These are phyloP conservation scores for Curvularia spicifera DNA, from an alignment of 2,329 filamentous ascomycete genomes.

Conservation along the genomic window DNA sequence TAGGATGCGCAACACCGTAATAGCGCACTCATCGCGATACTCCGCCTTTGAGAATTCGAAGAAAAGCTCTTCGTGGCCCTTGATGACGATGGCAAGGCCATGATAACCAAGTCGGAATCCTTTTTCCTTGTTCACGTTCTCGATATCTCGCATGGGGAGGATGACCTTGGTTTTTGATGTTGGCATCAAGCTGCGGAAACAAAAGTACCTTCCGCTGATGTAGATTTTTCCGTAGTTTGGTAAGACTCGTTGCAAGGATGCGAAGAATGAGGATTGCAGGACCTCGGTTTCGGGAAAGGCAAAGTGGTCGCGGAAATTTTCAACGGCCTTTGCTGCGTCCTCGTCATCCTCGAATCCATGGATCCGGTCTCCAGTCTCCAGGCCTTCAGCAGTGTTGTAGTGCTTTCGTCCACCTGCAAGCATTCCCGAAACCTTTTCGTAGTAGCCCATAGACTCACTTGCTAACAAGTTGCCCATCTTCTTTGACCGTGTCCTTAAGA, in stretches of 20 bases:
- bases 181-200: constrained; percentile 88
- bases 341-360: constrained; percentile 64
- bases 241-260: constrained; percentile 86
- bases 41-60: constrained; percentile 87
- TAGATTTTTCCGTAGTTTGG: constrained; percentile 97
- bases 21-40: constrained; percentile 84
- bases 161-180: constrained; percentile 92
- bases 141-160: constrained; percentile 85
- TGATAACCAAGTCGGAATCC: constrained; percentile 92
- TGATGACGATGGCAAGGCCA: constrained; percentile 89
- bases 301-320: constrained; percentile 87
- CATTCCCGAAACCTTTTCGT: constrained; percentile 97
- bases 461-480: constrained; percentile 83
- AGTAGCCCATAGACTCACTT: constrained; percentile 92
- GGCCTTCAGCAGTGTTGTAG: constrained; percentile 76
- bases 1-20: constrained; percentile 78
- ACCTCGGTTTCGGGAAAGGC: constrained; percentile 83
- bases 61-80: constrained; percentile 93
- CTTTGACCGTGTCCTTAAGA: constrained; percentile 78
- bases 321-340: constrained; percentile 60
- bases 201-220: constrained; percentile 84
- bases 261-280: constrained; percentile 88
- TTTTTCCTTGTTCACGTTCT: constrained; percentile 93
- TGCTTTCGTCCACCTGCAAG: constrained; percentile 91
- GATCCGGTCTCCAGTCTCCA: constrained; percentile 67